Conservation (phyloP, 495 filamentous ascomycete species). For the Neurospora terricola region DNA sequence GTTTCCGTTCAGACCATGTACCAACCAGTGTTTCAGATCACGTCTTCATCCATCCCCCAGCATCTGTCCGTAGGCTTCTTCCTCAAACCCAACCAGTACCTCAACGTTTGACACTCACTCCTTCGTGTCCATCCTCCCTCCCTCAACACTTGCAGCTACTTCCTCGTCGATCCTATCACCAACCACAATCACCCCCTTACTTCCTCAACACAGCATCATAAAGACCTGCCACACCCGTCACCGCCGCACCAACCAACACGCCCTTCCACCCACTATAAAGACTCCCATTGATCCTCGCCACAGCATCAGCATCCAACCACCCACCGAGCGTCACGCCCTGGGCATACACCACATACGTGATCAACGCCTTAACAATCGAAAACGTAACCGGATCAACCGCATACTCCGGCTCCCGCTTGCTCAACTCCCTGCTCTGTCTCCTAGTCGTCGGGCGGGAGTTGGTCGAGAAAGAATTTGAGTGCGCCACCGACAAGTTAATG, state of each 20-base stretch:
- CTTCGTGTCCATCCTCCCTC: background rate
- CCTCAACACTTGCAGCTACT: background rate
- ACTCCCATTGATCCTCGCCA: slow-evolving; percentile 51
- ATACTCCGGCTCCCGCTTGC: slow-evolving; percentile 27
- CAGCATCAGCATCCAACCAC: slow-evolving; percentile 43
- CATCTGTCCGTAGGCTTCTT: background rate
- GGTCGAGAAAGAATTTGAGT: slow-evolving; percentile 6
- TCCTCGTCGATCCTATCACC: background rate
- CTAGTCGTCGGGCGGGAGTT: slow-evolving; percentile 19
- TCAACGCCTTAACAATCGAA: slow-evolving; percentile 73
- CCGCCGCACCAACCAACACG: slow-evolving; percentile 58
- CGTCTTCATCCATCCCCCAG: background rate
- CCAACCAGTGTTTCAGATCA: background rate
- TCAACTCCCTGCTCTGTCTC: slow-evolving; percentile 2
- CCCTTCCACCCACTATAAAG: slow-evolving; percentile 64
- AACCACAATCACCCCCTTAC: slow-evolving; percentile 20
- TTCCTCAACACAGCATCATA: slow-evolving; percentile 81
- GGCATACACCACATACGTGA: slow-evolving; percentile 69
- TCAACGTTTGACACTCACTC: background rate
- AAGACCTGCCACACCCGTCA: slow-evolving; percentile 58
- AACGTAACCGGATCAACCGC: slow-evolving; percentile 78
- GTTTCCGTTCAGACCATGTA: background rate
- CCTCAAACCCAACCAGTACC: background rate
- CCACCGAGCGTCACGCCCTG: slow-evolving; percentile 58
- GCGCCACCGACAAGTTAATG: slow-evolving; percentile 61